Conservation (phyloP, 2,329 filamentous ascomycete species). For the Plenodomus biglobosus region DNA sequence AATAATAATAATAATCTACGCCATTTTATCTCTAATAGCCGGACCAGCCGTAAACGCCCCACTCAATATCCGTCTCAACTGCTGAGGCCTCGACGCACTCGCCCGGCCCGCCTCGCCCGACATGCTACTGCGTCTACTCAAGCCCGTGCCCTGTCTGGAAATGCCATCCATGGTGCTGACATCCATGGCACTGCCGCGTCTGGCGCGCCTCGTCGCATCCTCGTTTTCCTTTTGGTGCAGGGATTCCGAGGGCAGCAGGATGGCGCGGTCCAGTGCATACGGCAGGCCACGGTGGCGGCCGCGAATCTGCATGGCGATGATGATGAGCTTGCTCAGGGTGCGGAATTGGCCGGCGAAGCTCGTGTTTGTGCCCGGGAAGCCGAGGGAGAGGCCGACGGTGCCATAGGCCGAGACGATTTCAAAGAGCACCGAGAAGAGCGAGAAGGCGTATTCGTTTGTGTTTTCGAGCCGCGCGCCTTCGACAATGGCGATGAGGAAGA, state of each 20-base stretch:
- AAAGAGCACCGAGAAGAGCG: slow-evolving; percentile 51
- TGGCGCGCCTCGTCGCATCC: slow-evolving; percentile 51
- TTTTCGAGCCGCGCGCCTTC: slow-evolving; percentile 73
- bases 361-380: slow-evolving; percentile 73
- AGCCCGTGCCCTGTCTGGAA: slow-evolving; percentile 22
- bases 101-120: slow-evolving; percentile 7
- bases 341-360: slow-evolving; percentile 83
- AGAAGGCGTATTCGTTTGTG: slow-evolving; percentile 56
- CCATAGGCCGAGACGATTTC: slow-evolving; percentile 58
- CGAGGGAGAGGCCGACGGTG: slow-evolving; percentile 87
- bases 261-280: slow-evolving; percentile 69
- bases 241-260: slow-evolving; percentile 67
- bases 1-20: no score
- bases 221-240: slow-evolving; percentile 61
- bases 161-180: slow-evolving; percentile 9
- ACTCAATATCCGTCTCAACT: slow-evolving; percentile 23
- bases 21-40: slow-evolving; percentile 13
- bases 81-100: slow-evolving; percentile 15
- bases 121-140: slow-evolving; percentile 20
- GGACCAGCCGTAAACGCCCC: slow-evolving; percentile 29
- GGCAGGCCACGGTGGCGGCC: slow-evolving; percentile 66
- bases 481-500: slow-evolving; percentile 88
- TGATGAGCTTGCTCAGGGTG: slow-evolving; percentile 65
- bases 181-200: slow-evolving; percentile 23
- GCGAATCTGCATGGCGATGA: slow-evolving; percentile 67